phyloP scores from a whole-genome alignment of 225 moss, liverwort and hornwort species.

The Bryoerythrophyllum caledonicum region DNA sequence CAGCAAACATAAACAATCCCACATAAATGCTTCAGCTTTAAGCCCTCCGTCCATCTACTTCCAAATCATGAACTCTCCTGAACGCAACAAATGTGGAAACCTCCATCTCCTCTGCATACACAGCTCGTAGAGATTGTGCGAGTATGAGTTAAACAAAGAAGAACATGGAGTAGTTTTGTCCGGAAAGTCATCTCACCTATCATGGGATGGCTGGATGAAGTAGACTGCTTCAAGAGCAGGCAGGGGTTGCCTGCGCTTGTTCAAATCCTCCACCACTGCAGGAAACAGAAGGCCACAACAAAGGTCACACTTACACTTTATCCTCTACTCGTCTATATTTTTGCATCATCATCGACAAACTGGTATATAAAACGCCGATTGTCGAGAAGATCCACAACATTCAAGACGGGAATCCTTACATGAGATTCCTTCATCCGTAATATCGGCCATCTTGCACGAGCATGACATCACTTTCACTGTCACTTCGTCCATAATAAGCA shows the following conservation, averaged over 20 bases:
- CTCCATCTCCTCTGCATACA: slow-evolving; percentile 9
- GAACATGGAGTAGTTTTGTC: not conserved
- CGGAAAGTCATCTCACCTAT: slow-evolving; percentile 57
- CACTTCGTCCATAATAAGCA: slow-evolving; percentile 91
- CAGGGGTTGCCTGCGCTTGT: slow-evolving; percentile 89
- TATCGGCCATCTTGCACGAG: slow-evolving; percentile 97
- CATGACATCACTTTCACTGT: slow-evolving; percentile 93
- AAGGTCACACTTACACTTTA: not conserved
- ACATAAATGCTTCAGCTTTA: slow-evolving; percentile 12
- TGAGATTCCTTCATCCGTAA: slow-evolving; percentile 95
- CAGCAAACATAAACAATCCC: slow-evolving; percentile 7
- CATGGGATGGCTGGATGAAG: slow-evolving; percentile 86
- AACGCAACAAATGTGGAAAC: slow-evolving; percentile 14
- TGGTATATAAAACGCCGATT: not conserved
- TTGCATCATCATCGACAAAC: slow-evolving; percentile 26
- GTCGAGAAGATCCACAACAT: slow-evolving; percentile 4
- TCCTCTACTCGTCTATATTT: not conserved
- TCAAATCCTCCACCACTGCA: slow-evolving; percentile 92
- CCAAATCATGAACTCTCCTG: not conserved
- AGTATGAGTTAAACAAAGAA: not conserved
- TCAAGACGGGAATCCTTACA: slow-evolving; percentile 42
- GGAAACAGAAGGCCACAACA: slow-evolving; percentile 23
- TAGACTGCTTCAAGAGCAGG: slow-evolving; percentile 91
- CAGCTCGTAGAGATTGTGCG: not conserved
- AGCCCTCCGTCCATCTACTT: slow-evolving; percentile 5